Evolutionary conservation across 2,329 filamentous ascomycete species (phyloP).

Genomic region (Achaetomium macrosporum): DNA sequence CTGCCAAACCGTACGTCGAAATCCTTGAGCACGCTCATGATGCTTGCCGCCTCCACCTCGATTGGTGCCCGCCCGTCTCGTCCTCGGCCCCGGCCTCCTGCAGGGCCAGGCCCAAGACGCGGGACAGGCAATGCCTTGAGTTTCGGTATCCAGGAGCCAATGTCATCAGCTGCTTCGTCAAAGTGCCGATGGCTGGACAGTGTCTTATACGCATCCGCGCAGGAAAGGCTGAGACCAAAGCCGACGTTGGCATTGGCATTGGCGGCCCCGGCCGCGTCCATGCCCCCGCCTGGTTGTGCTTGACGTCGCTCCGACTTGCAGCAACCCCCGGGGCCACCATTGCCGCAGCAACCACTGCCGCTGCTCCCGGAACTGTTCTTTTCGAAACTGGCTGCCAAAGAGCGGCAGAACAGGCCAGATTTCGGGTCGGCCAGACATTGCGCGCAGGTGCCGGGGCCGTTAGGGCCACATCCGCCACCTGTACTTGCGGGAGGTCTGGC

Average conservation of each 20-base stretch:
- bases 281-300: background rate
- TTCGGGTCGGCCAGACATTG: conserved; percentile 74
- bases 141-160: conserved; percentile 70
- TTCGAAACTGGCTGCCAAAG: conserved; percentile 62
- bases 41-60: conserved; percentile 76
- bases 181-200: conserved; percentile 72
- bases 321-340: conserved; percentile 54
- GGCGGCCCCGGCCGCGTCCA: background rate
- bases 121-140: conserved; percentile 53
- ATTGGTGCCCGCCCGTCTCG: conserved; percentile 46
- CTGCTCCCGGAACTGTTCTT: conserved; percentile 27
- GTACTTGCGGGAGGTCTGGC: conserved; percentile 25
- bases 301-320: conserved; percentile 46
- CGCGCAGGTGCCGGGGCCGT: conserved; percentile 71
- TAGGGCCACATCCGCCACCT: conserved; percentile 49
- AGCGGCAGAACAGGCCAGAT: conserved; percentile 77
- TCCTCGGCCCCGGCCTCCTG: conserved; percentile 29
- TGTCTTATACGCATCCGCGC: conserved; percentile 73
- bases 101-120: background rate
- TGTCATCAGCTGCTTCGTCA: conserved; percentile 65
- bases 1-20: conserved; percentile 71
- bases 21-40: conserved; percentile 78
- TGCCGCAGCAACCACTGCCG: conserved; percentile 56
- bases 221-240: conserved; percentile 57
- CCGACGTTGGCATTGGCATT: conserved; percentile 23